Percentiles rank a stretch among this genome's conserved stretches.
These are phyloP conservation scores for Solanum piurae DNA, from an alignment of 257 asterid genomes.

Conservation along the genomic window DNA sequence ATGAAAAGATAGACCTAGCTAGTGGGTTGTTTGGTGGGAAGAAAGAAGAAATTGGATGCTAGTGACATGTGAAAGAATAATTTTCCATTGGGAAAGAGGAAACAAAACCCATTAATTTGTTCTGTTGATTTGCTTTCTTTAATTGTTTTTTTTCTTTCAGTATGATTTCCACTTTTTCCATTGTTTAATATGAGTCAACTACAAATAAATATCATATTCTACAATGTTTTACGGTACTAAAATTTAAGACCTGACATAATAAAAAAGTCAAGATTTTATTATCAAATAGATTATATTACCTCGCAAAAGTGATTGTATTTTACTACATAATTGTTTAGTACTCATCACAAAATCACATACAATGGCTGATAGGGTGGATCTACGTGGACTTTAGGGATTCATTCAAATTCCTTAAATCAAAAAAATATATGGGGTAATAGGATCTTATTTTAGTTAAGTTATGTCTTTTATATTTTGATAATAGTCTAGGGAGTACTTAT, in stretches of 20 bases:
- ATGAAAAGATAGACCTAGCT: background rate
- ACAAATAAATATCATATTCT: background rate
- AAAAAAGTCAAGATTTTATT: too few species aligned
- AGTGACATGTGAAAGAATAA: background rate
- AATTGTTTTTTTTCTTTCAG: background rate
- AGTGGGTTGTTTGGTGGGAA: background rate
- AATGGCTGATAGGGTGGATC: too few species aligned
- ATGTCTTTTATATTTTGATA: too few species aligned
- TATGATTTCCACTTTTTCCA: background rate
- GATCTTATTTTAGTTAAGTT: accelerated
- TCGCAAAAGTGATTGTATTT: too few species aligned
- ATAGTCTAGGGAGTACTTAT: too few species aligned
- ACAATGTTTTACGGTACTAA: background rate
- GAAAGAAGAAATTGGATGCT: background rate
- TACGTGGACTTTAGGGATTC: too few species aligned
- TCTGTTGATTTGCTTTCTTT: background rate
- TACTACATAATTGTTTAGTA: too few species aligned
- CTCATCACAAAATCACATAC: too few species aligned
- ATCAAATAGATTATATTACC: too few species aligned
- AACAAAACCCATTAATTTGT: background rate
- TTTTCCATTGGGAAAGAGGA: background rate
- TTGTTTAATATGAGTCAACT: background rate
- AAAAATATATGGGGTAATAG: too few species aligned
- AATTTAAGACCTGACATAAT: too few species aligned
- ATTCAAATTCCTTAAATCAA: too few species aligned